phyloP scores from a whole-genome alignment of 2,329 filamentous ascomycete genomes.

The Didymella exigua region DNA sequence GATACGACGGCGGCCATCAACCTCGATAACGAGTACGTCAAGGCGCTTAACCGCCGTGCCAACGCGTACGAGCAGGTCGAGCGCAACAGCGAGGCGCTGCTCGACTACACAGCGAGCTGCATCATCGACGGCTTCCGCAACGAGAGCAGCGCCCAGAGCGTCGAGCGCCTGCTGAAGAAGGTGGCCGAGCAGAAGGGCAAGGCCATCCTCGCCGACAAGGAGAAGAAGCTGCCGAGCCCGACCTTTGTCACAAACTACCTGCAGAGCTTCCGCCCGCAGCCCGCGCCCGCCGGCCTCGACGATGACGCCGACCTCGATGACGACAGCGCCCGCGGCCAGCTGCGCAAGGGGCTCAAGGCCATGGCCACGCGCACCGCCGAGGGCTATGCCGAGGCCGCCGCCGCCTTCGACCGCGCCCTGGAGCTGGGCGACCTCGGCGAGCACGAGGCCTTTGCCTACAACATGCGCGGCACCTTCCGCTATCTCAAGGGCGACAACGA shows the following conservation, averaged over 20 bases:
- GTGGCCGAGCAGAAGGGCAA: conserved; percentile 94
- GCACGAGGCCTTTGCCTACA: conserved; percentile 89
- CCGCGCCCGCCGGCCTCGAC: conserved; percentile 79
- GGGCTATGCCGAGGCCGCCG: conserved; percentile 86
- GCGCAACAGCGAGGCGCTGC: conserved; percentile 88
- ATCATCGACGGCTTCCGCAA: conserved; percentile 98
- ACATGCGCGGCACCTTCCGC: conserved; percentile 94
- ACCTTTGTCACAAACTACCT: conserved; percentile 99
- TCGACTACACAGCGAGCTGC: conserved; percentile 98
- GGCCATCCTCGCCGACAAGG: conserved; percentile 79
- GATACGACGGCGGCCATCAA: conserved; percentile 94
- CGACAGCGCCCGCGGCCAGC: conserved; percentile 79
- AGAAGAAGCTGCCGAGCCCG: conserved; percentile 87
- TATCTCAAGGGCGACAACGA: conserved; percentile 89
- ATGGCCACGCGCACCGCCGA: conserved; percentile 87
- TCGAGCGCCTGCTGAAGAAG: conserved; percentile 94
- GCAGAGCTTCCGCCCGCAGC: conserved; percentile 90
- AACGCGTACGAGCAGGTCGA: conserved; percentile 95
- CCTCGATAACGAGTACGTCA: conserved; percentile 94
- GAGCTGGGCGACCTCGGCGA: conserved; percentile 80
- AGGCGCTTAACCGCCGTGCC: conserved; percentile 93
- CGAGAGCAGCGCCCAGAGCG: conserved; percentile 82
- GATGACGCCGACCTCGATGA: conserved; percentile 78
- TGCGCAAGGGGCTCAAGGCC: conserved; percentile 80
- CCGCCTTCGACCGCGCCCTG: conserved; percentile 85